Evolutionary conservation across 768 basidiomycete species (phyloP).

Genomic region (Serendipita vermifera): DNA sequence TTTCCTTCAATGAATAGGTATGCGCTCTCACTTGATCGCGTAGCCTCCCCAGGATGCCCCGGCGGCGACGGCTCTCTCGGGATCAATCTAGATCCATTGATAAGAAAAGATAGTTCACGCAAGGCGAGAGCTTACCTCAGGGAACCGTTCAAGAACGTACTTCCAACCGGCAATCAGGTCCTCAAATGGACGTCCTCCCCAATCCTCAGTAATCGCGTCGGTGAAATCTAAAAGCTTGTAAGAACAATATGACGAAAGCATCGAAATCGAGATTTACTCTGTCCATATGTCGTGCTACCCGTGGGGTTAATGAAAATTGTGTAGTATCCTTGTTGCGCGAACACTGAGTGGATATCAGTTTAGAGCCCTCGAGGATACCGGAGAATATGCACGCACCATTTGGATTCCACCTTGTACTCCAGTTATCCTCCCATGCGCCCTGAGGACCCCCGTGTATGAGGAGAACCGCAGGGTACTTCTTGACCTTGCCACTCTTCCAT

Average conservation of each 20-base stretch:
- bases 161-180: slow-evolving; percentile 69
- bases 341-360: slow-evolving; percentile 33
- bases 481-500: slow-evolving; percentile 47
- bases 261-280: slow-evolving; percentile 34
- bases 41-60: slow-evolving; percentile 83
- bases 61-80: slow-evolving; percentile 50
- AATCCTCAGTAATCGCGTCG: slow-evolving; percentile 66
- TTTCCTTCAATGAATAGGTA: not conserved
- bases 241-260: not conserved
- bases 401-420: slow-evolving; percentile 89
- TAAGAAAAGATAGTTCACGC: not conserved
- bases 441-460: slow-evolving; percentile 54
- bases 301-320: slow-evolving; percentile 84
- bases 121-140: slow-evolving; percentile 38
- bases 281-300: slow-evolving; percentile 86
- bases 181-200: slow-evolving; percentile 77
- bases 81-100: slow-evolving; percentile 40
- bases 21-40: slow-evolving; percentile 57
- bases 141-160: slow-evolving; percentile 48
- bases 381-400: slow-evolving; percentile 36
- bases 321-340: slow-evolving; percentile 82
- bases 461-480: slow-evolving; percentile 68
- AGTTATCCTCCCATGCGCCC: slow-evolving; percentile 79
- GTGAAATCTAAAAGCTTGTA: slow-evolving; percentile 44
- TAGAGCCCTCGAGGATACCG: slow-evolving; percentile 8